phyloP scores from a whole-genome alignment of 352 stramenopile species.

The Blastocystis sp. region DNA sequence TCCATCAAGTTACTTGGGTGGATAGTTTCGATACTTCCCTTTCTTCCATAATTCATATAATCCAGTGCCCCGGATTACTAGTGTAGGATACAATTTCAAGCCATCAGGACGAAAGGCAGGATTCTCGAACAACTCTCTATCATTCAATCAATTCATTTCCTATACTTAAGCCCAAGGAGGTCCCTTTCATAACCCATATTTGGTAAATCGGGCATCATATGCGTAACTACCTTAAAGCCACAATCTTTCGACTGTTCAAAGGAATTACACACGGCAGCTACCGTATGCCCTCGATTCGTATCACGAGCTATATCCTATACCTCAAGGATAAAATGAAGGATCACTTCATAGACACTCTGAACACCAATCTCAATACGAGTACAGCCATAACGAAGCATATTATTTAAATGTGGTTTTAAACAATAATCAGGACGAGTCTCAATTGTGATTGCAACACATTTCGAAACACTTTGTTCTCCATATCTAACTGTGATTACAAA shows the following conservation, averaged over 20 bases:
- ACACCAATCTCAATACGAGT: conserved; percentile 95
- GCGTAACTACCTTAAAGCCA: conserved; percentile 93
- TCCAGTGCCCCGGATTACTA: conserved; percentile 91
- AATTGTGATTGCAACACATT: conserved; percentile 90
- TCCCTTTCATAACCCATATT: conserved; percentile 94
- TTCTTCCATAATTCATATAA: conserved; percentile 96
- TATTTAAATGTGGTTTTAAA: conserved; percentile 89
- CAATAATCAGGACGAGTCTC: conserved; percentile 95
- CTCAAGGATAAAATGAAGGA: conserved; percentile 83
- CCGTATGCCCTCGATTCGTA: conserved; percentile 86
- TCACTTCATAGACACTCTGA: conserved; percentile 88
- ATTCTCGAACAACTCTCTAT: conserved; percentile 91
- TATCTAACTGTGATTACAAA: conserved; percentile 19
- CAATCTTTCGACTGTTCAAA: conserved; percentile 86
- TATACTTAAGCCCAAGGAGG: conserved; percentile 81
- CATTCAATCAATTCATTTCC: neutral
- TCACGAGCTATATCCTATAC: conserved; percentile 69
- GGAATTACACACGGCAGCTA: conserved; percentile 82
- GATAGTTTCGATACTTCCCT: conserved; percentile 86
- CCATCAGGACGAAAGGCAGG: conserved; percentile 88
- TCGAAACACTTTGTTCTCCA: conserved; percentile 69
- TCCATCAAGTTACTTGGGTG: conserved; percentile 76
- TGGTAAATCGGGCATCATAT: conserved; percentile 95
- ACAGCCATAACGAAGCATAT: conserved; percentile 92
- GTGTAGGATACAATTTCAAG: conserved; percentile 91